Evolutionary conservation across 106 monocot genomes (phyloP), one percentile per base, ranked within the genome.

Genomic region (Agapanthus africanus): DNA sequence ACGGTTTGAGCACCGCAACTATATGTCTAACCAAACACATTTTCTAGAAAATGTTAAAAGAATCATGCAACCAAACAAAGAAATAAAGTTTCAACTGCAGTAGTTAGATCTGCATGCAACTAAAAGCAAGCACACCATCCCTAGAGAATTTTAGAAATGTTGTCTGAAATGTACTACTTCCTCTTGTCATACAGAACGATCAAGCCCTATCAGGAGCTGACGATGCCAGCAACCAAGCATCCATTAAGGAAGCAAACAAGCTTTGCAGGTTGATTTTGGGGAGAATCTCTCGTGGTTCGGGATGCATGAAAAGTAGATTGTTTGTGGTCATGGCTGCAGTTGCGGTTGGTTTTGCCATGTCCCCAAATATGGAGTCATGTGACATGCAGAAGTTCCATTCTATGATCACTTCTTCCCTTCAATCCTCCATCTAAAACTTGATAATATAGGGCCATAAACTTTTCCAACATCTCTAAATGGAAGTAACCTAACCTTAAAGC

Each of bases 231-330:
- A 51, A 70, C 34, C 68, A 73, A 34, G 73, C 80, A 23, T 65
- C 67, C 7, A 70, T 97, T n/a, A 88, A 82, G 70, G 84, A 84
- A 11, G 78, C 84, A 1, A 86, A 97, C 78, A 91, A 97, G 76
- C 84, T 82, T 46, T 91, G 86, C 79, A 91, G 91, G 77, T 68
- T 67, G 28, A 79, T 97, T 18, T 44, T 91, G 70, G 82, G 84
- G 30, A 86, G 66, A 68, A 19, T 84, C 33, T 72, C 67, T 4
- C 68, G 70, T 18, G 41, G 82, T 11, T 80, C 76, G 13, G 35
- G 69, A 44, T 97, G 91, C 42, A 13, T 70, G 52, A 91, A 79
- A 63, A 33, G 44, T 37, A 66, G 75, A 11, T 7, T 89, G 23
- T 36, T 78, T 16, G 30, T 81, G 6, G 33, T 83, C 19, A 39